Conservation (phyloP, 305 asterid species). For the Fraxinus nigra region DNA sequence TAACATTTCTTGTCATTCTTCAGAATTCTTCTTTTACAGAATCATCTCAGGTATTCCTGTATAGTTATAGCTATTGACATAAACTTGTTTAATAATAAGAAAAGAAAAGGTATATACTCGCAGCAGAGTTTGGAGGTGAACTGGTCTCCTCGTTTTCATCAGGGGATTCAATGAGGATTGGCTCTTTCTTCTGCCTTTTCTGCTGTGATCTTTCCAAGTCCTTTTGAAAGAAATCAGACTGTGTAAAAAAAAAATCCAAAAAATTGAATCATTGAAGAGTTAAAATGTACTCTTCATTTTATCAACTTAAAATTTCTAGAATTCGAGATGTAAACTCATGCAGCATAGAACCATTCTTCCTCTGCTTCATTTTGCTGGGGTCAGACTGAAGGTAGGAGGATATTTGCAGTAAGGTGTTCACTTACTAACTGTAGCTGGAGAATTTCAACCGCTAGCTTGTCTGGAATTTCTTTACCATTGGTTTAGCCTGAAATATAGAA, state of each 20-base stretch:
- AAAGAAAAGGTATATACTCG: slow-evolving; percentile 47
- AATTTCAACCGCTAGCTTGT: no score
- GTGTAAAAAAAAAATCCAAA: slow-evolving; percentile 36
- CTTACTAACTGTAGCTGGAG: slow-evolving; percentile 52
- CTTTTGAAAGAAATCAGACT: slow-evolving; percentile 52
- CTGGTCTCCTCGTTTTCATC: slow-evolving; percentile 38
- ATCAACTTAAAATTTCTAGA: slow-evolving; percentile 13
- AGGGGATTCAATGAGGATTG: slow-evolving; percentile 30
- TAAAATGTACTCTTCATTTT: background rate
- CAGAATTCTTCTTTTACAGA: no score
- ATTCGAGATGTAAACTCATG: slow-evolving; percentile 9
- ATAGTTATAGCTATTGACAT: background rate
- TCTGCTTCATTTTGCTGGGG: slow-evolving; percentile 10
- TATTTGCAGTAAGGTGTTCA: slow-evolving; percentile 14
- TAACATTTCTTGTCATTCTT: background rate
- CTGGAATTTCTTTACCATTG: no score
- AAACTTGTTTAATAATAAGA: slow-evolving; percentile 13
- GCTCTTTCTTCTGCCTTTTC: slow-evolving; percentile 45
- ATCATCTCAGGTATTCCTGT: background rate
- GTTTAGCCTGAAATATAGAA: no score
- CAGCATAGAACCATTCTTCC: slow-evolving; percentile 4
- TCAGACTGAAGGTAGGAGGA: slow-evolving; percentile 1
- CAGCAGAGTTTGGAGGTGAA: slow-evolving; percentile 43
- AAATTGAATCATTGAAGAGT: slow-evolving; percentile 10
- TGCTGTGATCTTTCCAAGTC: slow-evolving; percentile 45